These are phyloP conservation scores for Betula pendula DNA, from an alignment of 306 rosid genomes.

Conservation along the genomic window DNA sequence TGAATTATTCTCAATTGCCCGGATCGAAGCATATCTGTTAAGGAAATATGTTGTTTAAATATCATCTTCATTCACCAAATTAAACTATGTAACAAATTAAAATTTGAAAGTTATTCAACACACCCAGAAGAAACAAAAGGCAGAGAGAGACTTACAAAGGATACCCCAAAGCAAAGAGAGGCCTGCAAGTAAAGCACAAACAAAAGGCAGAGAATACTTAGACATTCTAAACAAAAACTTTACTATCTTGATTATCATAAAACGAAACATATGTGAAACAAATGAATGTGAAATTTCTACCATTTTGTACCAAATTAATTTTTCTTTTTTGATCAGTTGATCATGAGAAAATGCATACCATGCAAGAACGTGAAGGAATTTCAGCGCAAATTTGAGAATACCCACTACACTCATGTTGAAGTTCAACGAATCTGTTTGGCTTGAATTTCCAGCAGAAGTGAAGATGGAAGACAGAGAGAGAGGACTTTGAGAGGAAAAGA, in stretches of 20 bases:
- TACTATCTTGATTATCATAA: too few species aligned
- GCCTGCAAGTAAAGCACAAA: conserved; percentile 36
- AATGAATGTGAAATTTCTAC: too few species aligned
- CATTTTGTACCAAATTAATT: too few species aligned
- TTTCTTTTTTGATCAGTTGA: neutral
- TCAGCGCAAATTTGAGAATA: conserved; percentile 36
- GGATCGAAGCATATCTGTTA: conserved; percentile 51
- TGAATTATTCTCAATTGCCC: conserved; percentile 53
- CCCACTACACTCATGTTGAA: conserved; percentile 34
- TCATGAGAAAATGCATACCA: conserved; percentile 33
- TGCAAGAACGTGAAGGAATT: conserved; percentile 38
- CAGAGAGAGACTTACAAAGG: conserved; percentile 50
- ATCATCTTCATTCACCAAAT: neutral
- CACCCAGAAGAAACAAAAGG: neutral
- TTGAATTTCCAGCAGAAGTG: neutral
- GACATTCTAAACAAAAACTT: neutral
- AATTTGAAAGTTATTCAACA: neutral
- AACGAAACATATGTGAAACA: too few species aligned
- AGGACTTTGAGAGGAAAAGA: neutral
- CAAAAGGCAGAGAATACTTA: neutral
- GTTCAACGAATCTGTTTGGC: neutral
- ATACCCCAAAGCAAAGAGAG: conserved; percentile 53
- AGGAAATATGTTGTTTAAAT: too few species aligned
- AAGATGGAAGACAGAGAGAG: neutral
- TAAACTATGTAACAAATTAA: neutral